Percentiles rank a stretch among this genome's conserved stretches.
Conservation (phyloP, 805 yeast genomes). For the Saccharomycopsis selenospora region DNA sequence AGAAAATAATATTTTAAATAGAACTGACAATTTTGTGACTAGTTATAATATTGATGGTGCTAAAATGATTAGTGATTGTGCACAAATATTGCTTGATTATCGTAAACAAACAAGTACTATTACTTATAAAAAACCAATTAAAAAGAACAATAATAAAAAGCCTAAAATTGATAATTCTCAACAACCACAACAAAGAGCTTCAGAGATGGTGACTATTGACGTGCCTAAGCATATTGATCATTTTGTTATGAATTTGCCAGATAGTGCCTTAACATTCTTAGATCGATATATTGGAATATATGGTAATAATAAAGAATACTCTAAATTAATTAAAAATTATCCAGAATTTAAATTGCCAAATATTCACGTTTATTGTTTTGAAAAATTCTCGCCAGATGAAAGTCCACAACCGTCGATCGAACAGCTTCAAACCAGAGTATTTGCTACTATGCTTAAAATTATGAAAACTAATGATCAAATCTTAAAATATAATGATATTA, state of each 20-base stretch:
- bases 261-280: constrained; percentile 77
- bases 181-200: constrained; percentile 27
- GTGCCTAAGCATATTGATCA: constrained; percentile 57
- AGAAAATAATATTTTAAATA: constrained; percentile 58
- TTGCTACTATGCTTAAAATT: constrained; percentile 41
- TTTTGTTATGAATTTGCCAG: constrained; percentile 95
- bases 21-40: constrained; percentile 49
- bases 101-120: constrained; percentile 30
- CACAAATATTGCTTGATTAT: constrained; percentile 44
- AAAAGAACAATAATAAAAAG: constrained; percentile 13
- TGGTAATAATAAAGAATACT: constrained; percentile 29
- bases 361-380: constrained; percentile 88
- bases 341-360: constrained; percentile 52
- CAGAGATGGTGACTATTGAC: constrained; percentile 23
- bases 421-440: constrained; percentile 62
- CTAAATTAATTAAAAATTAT: constrained; percentile 28
- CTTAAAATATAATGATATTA: constrained; percentile 39
- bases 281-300: constrained; percentile 74
- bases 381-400: constrained; percentile 72
- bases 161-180: constrained; percentile 2
- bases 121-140: constrained; percentile 30
- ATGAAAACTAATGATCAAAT: constrained; percentile 40
- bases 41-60: constrained; percentile 77
- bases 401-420: constrained; percentile 57
- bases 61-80: constrained; percentile 61